phyloP scores from a whole-genome alignment of 129 eudicot genomes.

The Chrysanthemum seticuspe region DNA sequence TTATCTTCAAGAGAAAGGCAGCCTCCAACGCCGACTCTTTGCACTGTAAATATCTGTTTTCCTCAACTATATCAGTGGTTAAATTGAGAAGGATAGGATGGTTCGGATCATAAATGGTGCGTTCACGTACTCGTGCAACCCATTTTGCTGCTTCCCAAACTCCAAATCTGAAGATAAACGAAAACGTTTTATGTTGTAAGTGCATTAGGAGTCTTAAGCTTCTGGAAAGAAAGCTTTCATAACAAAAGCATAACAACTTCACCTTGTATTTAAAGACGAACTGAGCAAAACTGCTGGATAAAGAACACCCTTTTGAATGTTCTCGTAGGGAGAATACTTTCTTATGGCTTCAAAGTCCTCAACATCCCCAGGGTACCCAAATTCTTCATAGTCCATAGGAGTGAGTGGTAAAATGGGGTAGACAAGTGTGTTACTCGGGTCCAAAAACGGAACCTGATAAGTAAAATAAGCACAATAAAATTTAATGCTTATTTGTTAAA shows the following conservation, averaged over 20 bases:
- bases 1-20: constrained; percentile 74
- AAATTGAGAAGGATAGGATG: constrained; percentile 75
- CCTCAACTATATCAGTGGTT: constrained; percentile 71
- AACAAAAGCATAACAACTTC: constrained; percentile 21
- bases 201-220: background rate
- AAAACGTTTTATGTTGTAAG: background rate
- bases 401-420: constrained; percentile 78
- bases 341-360: constrained; percentile 83
- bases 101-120: constrained; percentile 57
- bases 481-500: constrained; percentile 3
- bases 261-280: constrained; percentile 85
- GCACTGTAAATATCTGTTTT: constrained; percentile 72
- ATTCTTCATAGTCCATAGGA: constrained; percentile 87
- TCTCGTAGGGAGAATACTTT: constrained; percentile 77
- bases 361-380: constrained; percentile 81
- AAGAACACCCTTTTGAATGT: constrained; percentile 58
- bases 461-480: background rate
- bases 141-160: constrained; percentile 99
- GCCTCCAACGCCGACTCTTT: constrained; percentile 85
- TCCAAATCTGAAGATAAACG: constrained; percentile 59
- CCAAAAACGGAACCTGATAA: constrained; percentile 85
- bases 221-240: background rate
- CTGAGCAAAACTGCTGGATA: constrained; percentile 82
- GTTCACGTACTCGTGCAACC: constrained; percentile 86
- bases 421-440: constrained; percentile 81